These are phyloP conservation scores for Candida germanica DNA, from an alignment of 805 yeast genomes.

Conservation along the genomic window DNA sequence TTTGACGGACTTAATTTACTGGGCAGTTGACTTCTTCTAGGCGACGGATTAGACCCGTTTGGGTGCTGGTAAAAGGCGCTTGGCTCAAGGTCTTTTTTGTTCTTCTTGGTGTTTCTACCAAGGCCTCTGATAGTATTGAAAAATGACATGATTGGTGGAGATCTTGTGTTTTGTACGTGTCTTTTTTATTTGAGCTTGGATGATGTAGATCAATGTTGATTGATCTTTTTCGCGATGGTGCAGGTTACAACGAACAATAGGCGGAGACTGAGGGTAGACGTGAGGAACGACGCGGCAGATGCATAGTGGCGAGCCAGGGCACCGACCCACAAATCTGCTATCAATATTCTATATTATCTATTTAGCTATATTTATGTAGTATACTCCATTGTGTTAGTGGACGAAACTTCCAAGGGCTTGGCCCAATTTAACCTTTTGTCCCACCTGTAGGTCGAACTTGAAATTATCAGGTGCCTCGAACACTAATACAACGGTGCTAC, in stretches of 20 bases:
- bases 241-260: too few relatives aligned
- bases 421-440: constrained; percentile 85
- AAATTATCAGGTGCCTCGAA: constrained; percentile 92
- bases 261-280: too few relatives aligned
- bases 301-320: too few relatives aligned
- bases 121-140: constrained; percentile 47
- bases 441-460: constrained; percentile 62
- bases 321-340: too few relatives aligned
- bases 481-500: constrained; percentile 93
- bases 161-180: too few relatives aligned
- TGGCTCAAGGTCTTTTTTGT: constrained; percentile 35
- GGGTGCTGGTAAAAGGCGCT: constrained; percentile 28
- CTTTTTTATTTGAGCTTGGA: too few relatives aligned
- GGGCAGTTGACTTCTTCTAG: constrained; percentile 37
- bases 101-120: constrained; percentile 45
- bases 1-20: constrained; percentile 38
- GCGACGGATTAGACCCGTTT: constrained; percentile 28
- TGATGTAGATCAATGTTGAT: constrained; percentile 1
- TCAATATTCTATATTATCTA: too few relatives aligned
- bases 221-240: neutral
- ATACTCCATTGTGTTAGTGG: too few relatives aligned
- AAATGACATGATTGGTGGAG: constrained; percentile 36
- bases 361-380: too few relatives aligned
- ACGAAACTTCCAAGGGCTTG: constrained; percentile 61
- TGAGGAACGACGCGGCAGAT: too few relatives aligned